Percentiles rank a stretch among this genome's conserved stretches.
These are phyloP conservation scores for Phialocephala sp. DNA, from an alignment of 2,329 filamentous ascomycete species.

Conservation along the genomic window DNA sequence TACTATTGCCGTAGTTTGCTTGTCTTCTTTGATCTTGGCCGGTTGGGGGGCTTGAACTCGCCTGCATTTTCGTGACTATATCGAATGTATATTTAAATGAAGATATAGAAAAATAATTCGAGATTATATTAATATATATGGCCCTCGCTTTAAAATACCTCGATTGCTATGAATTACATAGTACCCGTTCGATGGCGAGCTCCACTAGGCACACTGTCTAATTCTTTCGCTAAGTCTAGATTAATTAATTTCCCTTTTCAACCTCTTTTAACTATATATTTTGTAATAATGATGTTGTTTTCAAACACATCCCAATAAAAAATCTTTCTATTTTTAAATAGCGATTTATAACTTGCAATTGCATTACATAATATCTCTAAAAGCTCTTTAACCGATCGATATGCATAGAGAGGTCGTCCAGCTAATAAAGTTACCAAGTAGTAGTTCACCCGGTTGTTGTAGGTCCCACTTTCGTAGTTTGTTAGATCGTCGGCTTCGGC, in stretches of 20 bases:
- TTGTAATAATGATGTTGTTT: constrained; percentile 47
- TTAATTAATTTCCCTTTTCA: constrained; percentile 31
- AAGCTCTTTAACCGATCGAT: constrained; percentile 42
- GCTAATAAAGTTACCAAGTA: constrained; percentile 43
- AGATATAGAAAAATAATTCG: constrained; percentile 44
- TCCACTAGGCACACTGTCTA: constrained; percentile 27
- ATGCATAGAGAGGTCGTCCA: constrained; percentile 41
- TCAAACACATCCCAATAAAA: constrained; percentile 47
- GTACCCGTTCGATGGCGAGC: constrained; percentile 29
- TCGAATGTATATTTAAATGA: constrained; percentile 40
- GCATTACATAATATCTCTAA: constrained; percentile 42
- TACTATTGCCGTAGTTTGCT: constrained; percentile 36
- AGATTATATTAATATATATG: constrained; percentile 42
- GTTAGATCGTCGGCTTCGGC: constrained; percentile 22
- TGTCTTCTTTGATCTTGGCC: constrained; percentile 22
- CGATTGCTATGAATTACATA: constrained; percentile 29
- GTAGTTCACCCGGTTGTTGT: constrained; percentile 42
- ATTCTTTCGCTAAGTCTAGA: constrained; percentile 31
- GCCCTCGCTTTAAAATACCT: constrained; percentile 26
- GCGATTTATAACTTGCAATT: constrained; percentile 42
- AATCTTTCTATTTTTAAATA: constrained; percentile 44
- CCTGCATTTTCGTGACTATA: constrained; percentile 27
- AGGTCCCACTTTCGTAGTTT: constrained; percentile 30
- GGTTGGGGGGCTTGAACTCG: constrained; percentile 23
- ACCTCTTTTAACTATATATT: constrained; percentile 17